Conservation (phyloP, 352 stramenopile genomes). For the Pythium coloratum region DNA sequence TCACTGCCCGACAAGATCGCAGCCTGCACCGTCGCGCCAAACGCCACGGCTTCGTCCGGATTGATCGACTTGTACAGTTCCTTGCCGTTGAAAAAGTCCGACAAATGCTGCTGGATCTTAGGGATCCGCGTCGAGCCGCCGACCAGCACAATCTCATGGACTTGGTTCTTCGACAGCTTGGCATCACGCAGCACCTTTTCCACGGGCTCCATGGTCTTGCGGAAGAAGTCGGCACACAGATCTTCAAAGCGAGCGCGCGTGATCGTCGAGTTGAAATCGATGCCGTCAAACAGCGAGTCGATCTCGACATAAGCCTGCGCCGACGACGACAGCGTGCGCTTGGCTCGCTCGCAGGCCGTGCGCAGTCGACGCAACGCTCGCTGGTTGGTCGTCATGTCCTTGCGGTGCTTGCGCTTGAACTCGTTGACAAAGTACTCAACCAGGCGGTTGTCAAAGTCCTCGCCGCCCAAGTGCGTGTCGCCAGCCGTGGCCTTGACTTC, state of each 20-base stretch:
- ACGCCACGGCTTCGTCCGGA: slow-evolving; percentile 77
- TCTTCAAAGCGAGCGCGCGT: slow-evolving; percentile 92
- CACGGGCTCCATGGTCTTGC: slow-evolving; percentile 88
- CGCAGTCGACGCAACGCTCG: slow-evolving; percentile 89
- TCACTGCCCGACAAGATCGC: slow-evolving; percentile 64
- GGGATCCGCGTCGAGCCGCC: slow-evolving; percentile 62
- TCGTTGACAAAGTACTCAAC: slow-evolving; percentile 92
- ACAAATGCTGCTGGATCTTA: slow-evolving; percentile 53
- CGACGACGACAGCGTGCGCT: slow-evolving; percentile 92
- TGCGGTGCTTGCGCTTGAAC: slow-evolving; percentile 91
- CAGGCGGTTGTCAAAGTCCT: slow-evolving; percentile 95
- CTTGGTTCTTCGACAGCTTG: slow-evolving; percentile 85
- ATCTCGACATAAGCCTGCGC: slow-evolving; percentile 95
- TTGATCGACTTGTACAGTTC: slow-evolving; percentile 78
- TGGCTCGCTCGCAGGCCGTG: slow-evolving; percentile 93
- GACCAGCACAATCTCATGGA: slow-evolving; percentile 81
- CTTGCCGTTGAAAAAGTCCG: slow-evolving; percentile 63
- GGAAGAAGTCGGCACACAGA: slow-evolving; percentile 87
- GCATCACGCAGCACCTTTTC: slow-evolving; percentile 84
- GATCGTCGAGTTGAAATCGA: slow-evolving; percentile 93
- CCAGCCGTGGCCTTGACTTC: slow-evolving; percentile 95
- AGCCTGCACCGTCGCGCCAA: slow-evolving; percentile 73
- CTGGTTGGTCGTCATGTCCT: slow-evolving; percentile 89
- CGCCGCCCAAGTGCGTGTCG: slow-evolving; percentile 92
- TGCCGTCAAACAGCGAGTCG: slow-evolving; percentile 91